Evolutionary conservation across 2,329 filamentous ascomycete genomes (phyloP).

Genomic region (Graphium sp.): DNA sequence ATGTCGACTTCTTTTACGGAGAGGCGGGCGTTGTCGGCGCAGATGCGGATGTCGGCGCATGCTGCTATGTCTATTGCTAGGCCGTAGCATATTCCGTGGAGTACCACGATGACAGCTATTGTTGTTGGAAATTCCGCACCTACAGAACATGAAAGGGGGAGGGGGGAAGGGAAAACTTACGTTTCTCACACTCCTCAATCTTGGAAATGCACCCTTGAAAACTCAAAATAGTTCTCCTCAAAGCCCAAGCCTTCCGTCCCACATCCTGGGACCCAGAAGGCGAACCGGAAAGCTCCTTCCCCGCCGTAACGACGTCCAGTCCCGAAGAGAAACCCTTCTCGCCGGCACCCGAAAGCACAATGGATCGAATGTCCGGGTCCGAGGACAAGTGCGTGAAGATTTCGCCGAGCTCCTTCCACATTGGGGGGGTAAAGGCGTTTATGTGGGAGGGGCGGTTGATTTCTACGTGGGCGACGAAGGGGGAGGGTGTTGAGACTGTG

Average conservation of each 20-base stretch:
- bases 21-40: constrained; percentile 40
- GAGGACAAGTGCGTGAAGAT: constrained; percentile 58
- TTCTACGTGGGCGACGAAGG: constrained; percentile 76
- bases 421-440: constrained; percentile 70
- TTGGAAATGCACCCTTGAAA: constrained; percentile 67
- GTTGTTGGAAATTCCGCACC: not conserved
- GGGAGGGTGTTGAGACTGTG: constrained; percentile 52
- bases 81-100: constrained; percentile 66
- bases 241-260: constrained; percentile 42
- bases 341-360: constrained; percentile 69
- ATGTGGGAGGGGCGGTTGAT: constrained; percentile 78
- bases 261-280: constrained; percentile 26
- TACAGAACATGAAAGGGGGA: not conserved
- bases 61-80: constrained; percentile 60
- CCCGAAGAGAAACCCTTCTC: constrained; percentile 74
- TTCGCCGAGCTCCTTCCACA: constrained; percentile 68
- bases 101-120: constrained; percentile 59
- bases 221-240: constrained; percentile 55
- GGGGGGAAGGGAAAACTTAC: constrained; percentile 21
- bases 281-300: constrained; percentile 23
- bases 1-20: constrained; percentile 73
- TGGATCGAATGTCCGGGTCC: constrained; percentile 55
- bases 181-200: constrained; percentile 80
- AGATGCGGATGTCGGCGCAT: constrained; percentile 55
- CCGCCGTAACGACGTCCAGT: constrained; percentile 63